A percentile compares a stretch with the other conserved stretches of the same genome.
These are phyloP conservation scores for Periconia sp. DNA, from an alignment of 2,329 filamentous ascomycete species.

Conservation along the genomic window DNA sequence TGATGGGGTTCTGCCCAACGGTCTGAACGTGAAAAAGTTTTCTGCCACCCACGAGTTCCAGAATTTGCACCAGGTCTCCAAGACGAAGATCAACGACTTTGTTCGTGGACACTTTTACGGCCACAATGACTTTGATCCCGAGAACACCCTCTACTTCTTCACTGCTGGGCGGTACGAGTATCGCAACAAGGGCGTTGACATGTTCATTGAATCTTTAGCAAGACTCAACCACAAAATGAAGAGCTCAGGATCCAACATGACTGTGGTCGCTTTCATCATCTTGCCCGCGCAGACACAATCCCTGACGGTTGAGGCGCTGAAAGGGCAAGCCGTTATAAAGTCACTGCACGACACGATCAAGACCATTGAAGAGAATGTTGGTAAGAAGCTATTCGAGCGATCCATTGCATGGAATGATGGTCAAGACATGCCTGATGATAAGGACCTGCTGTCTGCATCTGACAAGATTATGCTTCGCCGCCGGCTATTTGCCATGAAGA, in stretches of 20 bases:
- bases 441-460: slow-evolving; percentile 88
- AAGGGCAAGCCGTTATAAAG: slow-evolving; percentile 97
- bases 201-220: slow-evolving; percentile 97
- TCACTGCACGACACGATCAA: slow-evolving; percentile 90
- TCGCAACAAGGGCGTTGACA: slow-evolving; percentile 97
- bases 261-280: slow-evolving; percentile 96
- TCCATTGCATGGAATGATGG: slow-evolving; percentile 96
- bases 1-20: slow-evolving; percentile 93
- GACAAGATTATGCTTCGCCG: slow-evolving; percentile 91
- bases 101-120: slow-evolving; percentile 98
- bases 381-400: slow-evolving; percentile 90
- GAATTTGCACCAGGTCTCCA: slow-evolving; percentile 93
- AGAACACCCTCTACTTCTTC: slow-evolving; percentile 97
- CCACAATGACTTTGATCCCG: slow-evolving; percentile 93
- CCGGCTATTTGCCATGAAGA: slow-evolving; percentile 95
- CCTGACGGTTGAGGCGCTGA: slow-evolving; percentile 90
- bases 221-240: slow-evolving; percentile 94
- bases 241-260: slow-evolving; percentile 79
- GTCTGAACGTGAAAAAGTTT: slow-evolving; percentile 97
- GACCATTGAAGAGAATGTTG: slow-evolving; percentile 89
- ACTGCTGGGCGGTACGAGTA: slow-evolving; percentile 97
- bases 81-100: slow-evolving; percentile 98
- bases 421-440: slow-evolving; percentile 90
- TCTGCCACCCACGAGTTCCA: slow-evolving; percentile 98
- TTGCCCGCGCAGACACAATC: slow-evolving; percentile 97